These are phyloP conservation scores for Ophiocordyceps camponoti-rufipedis DNA, from an alignment of 2,329 filamentous ascomycete genomes.

Conservation along the genomic window DNA sequence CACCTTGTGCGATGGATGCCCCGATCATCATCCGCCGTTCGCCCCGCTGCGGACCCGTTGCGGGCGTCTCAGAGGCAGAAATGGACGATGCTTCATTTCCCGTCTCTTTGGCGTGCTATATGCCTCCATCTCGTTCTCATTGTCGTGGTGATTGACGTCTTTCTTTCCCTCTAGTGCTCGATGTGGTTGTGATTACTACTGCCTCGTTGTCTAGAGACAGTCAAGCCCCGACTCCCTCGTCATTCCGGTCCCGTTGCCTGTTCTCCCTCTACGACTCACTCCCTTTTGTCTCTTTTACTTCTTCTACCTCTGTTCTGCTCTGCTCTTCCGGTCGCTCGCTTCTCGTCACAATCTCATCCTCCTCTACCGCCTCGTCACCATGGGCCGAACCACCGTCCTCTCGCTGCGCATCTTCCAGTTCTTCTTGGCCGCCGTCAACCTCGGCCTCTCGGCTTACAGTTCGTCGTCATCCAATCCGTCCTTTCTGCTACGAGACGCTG, in stretches of 20 bases:
- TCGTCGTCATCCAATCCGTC: neutral
- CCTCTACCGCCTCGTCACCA: neutral
- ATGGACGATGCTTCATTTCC: neutral
- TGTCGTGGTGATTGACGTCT: too few species aligned
- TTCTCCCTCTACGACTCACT: neutral
- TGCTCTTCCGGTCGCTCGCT: neutral
- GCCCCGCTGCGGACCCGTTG: neutral
- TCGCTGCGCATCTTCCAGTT: slow-evolving; percentile 6
- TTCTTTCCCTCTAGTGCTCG: too few species aligned
- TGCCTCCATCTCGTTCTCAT: too few species aligned
- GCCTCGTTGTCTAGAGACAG: too few species aligned
- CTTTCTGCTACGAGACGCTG: neutral
- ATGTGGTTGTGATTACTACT: neutral
- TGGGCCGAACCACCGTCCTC: slow-evolving; percentile 4
- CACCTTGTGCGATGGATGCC: neutral
- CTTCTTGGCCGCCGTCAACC: slow-evolving; percentile 5
- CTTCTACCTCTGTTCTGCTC: neutral
- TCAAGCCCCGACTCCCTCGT: neutral
- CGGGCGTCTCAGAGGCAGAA: neutral
- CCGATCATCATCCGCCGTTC: too few species aligned
- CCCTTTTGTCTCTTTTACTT: neutral
- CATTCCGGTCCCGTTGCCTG: neutral
- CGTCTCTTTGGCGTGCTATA: neutral
- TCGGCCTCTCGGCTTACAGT: slow-evolving; percentile 7
- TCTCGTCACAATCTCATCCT: neutral